Evolutionary conservation across 352 stramenopile species (phyloP).

Genomic region (Globisporangium heterothallicum): DNA sequence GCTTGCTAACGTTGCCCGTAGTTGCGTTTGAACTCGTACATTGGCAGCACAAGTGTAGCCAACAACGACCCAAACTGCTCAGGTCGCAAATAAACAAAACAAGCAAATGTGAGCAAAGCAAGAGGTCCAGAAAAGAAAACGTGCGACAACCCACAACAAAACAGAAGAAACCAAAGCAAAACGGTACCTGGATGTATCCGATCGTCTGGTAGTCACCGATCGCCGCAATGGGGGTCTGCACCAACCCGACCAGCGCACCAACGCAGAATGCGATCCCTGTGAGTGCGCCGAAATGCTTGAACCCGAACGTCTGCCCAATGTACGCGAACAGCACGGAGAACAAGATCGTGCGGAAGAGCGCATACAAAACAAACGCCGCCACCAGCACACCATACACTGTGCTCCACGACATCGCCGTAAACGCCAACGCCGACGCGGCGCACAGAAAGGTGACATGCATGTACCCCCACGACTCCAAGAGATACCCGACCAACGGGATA

Average conservation of each 20-base stretch:
- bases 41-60: constrained; percentile 38
- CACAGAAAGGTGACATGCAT: constrained; percentile 42
- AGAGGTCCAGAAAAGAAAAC: constrained; percentile 1
- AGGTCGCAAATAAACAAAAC: constrained; percentile 2
- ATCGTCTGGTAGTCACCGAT: constrained; percentile 43
- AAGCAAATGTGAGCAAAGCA: constrained; percentile 12
- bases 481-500: constrained; percentile 63
- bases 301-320: constrained; percentile 72
- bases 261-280: constrained; percentile 73
- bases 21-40: constrained; percentile 37
- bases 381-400: constrained; percentile 29
- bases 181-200: constrained; percentile 35
- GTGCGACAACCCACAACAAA: constrained; percentile 3
- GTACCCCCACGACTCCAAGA: constrained; percentile 73
- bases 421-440: constrained; percentile 36
- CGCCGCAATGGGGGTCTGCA: constrained; percentile 58
- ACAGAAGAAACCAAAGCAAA: constrained; percentile 16
- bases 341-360: constrained; percentile 78
- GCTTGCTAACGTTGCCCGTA: neutral
- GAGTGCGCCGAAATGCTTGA: constrained; percentile 81
- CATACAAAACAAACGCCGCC: constrained; percentile 61
- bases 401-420: constrained; percentile 38
- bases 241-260: constrained; percentile 48
- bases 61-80: constrained; percentile 40
- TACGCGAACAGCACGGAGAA: constrained; percentile 83